Evolutionary conservation across 495 filamentous ascomycete species (phyloP).

Genomic region (Baudoinia panamericana): DNA sequence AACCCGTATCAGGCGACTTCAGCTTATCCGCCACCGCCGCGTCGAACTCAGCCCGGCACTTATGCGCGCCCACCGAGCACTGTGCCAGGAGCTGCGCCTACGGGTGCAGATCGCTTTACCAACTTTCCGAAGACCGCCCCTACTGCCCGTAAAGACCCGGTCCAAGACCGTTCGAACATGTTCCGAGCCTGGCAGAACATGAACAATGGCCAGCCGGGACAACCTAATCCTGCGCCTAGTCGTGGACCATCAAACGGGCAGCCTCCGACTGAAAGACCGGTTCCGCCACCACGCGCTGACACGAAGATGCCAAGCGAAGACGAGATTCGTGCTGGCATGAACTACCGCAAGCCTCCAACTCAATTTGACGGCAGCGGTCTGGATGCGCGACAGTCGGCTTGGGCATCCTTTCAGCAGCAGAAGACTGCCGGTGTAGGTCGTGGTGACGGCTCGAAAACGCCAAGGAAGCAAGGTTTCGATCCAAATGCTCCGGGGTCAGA

Average conservation of each 20-base stretch:
- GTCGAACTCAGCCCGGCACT: conserved; percentile 29
- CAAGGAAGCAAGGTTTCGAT: conserved; percentile 34
- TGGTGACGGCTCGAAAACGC: conserved; percentile 31
- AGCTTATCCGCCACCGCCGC: conserved; percentile 24
- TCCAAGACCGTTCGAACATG: conserved; percentile 43
- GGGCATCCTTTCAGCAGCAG: conserved; percentile 10
- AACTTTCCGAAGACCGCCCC: conserved; percentile 27
- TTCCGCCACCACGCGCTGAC: conserved; percentile 13
- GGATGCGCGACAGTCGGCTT: conserved; percentile 8
- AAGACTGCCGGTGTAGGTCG: conserved; percentile 26
- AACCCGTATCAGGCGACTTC: conserved; percentile 17
- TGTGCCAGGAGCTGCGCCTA: conserved; percentile 18
- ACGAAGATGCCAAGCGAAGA: conserved; percentile 18
- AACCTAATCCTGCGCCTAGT: background rate
- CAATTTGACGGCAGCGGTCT: background rate
- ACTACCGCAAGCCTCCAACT: conserved; percentile 7
- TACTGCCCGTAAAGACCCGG: conserved; percentile 35
- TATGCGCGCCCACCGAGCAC: conserved; percentile 16
- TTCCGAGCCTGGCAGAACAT: conserved; percentile 62
- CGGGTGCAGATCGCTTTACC: conserved; percentile 27
- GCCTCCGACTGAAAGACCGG: conserved; percentile 5
- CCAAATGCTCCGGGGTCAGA: conserved; percentile 24
- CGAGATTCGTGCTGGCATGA: conserved; percentile 18
- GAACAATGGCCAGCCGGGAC: conserved; percentile 32
- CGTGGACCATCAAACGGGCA: conserved; percentile 1